Conservation (phyloP, 1,284 basidiomycete species). For the Marasmius fiardii region DNA sequence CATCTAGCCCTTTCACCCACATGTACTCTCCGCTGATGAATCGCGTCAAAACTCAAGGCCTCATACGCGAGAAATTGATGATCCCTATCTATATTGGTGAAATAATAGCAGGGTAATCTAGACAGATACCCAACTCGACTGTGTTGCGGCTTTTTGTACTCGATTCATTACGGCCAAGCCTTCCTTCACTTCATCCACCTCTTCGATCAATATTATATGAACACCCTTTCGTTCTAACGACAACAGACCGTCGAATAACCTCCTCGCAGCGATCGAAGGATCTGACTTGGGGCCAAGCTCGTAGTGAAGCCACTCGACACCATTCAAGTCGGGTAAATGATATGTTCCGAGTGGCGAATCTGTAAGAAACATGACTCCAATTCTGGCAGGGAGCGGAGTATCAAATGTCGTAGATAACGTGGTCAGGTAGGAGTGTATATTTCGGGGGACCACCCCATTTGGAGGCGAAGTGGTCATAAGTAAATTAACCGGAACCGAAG, state of each 20-base stretch:
- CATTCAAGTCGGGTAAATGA: constrained; percentile 30
- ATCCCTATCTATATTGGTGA: not conserved
- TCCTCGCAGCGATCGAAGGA: constrained; percentile 71
- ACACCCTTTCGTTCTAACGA: constrained; percentile 76
- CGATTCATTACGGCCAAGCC: constrained; percentile 97
- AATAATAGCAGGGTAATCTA: constrained; percentile 13
- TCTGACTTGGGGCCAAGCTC: constrained; percentile 61
- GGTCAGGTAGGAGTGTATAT: constrained; percentile 35
- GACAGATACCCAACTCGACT: constrained; percentile 45
- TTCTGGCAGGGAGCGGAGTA: constrained; percentile 31
- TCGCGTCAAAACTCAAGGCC: not conserved
- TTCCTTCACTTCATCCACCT: constrained; percentile 76
- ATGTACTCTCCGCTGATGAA: not conserved
- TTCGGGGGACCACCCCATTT: constrained; percentile 22
- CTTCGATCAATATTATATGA: constrained; percentile 87
- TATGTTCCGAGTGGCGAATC: constrained; percentile 53
- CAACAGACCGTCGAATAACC: constrained; percentile 87
- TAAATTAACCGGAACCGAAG: constrained; percentile 79
- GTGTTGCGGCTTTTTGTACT: constrained; percentile 90
- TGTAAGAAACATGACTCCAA: constrained; percentile 70
- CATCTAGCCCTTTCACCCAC: too few relatives aligned
- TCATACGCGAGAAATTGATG: not conserved
- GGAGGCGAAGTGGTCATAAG: constrained; percentile 54
- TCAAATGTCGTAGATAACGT: constrained; percentile 30
- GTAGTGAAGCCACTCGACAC: constrained; percentile 51